Conservation (phyloP, 1,284 basidiomycete genomes). For the Boletus sp. region DNA sequence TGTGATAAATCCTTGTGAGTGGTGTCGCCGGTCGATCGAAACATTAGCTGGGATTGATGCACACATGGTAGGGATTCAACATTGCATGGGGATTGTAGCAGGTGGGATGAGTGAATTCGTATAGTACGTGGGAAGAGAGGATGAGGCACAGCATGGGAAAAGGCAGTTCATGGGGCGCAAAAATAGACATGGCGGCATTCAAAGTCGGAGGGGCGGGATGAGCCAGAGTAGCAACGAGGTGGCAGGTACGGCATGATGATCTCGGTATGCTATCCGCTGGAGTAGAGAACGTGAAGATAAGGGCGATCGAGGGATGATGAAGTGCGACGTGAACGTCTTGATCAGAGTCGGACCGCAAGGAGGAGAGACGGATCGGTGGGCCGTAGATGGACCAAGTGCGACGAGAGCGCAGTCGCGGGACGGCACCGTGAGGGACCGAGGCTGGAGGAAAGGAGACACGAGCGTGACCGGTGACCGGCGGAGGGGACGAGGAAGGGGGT, state of each 20-base stretch:
- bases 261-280: no score
- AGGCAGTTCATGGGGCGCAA: slow-evolving; percentile 14
- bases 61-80: neutral
- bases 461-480: slow-evolving; percentile 18
- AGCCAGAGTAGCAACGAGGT: neutral
- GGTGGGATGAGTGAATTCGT: slow-evolving; percentile 4
- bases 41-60: slow-evolving; percentile 4
- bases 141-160: slow-evolving; percentile 14
- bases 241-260: neutral
- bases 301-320: no score
- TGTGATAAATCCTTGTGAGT: neutral
- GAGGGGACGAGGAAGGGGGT: neutral
- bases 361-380: neutral
- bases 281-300: no score
- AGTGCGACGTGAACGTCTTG: no score
- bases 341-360: no score
- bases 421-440: slow-evolving; percentile 15
- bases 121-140: slow-evolving; percentile 4
- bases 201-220: neutral
- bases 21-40: slow-evolving; percentile 12
- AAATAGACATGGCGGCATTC: slow-evolving; percentile 12
- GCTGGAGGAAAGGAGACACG: neutral
- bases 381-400: neutral
- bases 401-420: slow-evolving; percentile 16
- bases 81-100: neutral